Evolutionary conservation across 139 green algal species (phyloP).

Genomic region (Desmodesmus armatus): DNA sequence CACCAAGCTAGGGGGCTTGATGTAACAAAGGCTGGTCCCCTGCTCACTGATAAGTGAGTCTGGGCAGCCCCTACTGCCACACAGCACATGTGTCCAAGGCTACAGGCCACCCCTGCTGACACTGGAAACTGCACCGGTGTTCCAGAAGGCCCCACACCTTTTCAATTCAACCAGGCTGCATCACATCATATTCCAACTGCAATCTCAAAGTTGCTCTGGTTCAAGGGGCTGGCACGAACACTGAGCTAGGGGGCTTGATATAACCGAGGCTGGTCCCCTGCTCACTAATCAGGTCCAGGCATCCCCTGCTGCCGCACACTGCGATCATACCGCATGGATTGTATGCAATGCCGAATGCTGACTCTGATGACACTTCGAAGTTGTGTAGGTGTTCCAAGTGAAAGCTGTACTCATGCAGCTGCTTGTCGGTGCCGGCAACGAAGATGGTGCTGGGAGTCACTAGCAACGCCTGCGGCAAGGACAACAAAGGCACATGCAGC

Average conservation of each 20-base stretch:
- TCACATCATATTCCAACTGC: too few relatives aligned
- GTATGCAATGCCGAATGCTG: conserved; percentile 4
- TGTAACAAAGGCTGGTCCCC: too few relatives aligned
- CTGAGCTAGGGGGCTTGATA: background rate
- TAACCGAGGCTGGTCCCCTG: background rate
- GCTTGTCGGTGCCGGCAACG: conserved; percentile 19
- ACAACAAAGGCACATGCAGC: background rate
- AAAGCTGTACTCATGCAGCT: conserved; percentile 2
- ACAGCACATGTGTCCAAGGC: too few relatives aligned
- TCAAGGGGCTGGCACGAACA: too few relatives aligned
- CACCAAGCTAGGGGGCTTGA: too few relatives aligned
- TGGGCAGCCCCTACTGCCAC: too few relatives aligned
- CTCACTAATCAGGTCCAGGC: conserved; percentile 27
- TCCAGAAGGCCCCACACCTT: too few relatives aligned
- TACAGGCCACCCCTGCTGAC: too few relatives aligned
- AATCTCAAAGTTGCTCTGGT: too few relatives aligned
- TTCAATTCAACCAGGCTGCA: too few relatives aligned
- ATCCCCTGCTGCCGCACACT: conserved; percentile 1
- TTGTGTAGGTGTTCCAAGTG: background rate
- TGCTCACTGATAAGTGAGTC: too few relatives aligned
- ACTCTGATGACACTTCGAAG: conserved; percentile 13
- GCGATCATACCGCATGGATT: conserved; percentile 20
- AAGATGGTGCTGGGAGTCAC: background rate
- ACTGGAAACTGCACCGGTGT: too few relatives aligned
- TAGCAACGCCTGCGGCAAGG: background rate